These are phyloP conservation scores for Hyphopichia khmerensis DNA, from an alignment of 1,139 yeast genomes.

Conservation along the genomic window DNA sequence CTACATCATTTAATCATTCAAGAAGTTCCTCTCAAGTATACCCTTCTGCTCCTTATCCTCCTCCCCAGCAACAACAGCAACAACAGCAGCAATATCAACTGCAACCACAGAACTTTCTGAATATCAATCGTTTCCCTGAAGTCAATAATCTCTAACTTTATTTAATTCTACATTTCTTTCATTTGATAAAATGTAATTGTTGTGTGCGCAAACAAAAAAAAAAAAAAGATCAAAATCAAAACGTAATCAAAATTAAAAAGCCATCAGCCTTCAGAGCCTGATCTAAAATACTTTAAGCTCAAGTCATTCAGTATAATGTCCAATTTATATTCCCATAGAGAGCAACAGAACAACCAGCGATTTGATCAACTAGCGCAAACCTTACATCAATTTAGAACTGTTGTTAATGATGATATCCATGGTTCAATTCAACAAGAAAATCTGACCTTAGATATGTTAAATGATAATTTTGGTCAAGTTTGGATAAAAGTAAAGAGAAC, in stretches of 20 bases:
- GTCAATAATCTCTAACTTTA: constrained; percentile 15
- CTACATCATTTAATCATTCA: background rate
- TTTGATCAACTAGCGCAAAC: constrained; percentile 48
- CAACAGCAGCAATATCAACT: constrained; percentile 3
- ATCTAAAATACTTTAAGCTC: no score
- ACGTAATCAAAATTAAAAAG: background rate
- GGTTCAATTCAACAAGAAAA: constrained; percentile 43
- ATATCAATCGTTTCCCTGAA: constrained; percentile 29
- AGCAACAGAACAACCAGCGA: constrained; percentile 44
- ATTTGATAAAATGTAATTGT: background rate
- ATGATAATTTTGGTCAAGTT: constrained; percentile 60
- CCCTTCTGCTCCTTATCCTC: background rate
- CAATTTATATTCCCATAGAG: constrained; percentile 43
- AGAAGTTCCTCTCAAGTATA: background rate
- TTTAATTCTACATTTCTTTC: background rate
- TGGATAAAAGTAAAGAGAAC: constrained; percentile 63
- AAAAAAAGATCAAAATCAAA: background rate
- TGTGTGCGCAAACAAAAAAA: background rate
- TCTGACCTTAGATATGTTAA: constrained; percentile 54
- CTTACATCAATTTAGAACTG: constrained; percentile 42
- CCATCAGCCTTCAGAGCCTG: background rate
- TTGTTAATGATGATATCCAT: constrained; percentile 45
- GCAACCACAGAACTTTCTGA: constrained; percentile 22
- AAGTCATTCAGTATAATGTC: constrained; percentile 21
- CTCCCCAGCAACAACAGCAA: constrained; percentile 2